Conservation (phyloP, 495 filamentous ascomycete species). For the Amniculicola lignicola region DNA sequence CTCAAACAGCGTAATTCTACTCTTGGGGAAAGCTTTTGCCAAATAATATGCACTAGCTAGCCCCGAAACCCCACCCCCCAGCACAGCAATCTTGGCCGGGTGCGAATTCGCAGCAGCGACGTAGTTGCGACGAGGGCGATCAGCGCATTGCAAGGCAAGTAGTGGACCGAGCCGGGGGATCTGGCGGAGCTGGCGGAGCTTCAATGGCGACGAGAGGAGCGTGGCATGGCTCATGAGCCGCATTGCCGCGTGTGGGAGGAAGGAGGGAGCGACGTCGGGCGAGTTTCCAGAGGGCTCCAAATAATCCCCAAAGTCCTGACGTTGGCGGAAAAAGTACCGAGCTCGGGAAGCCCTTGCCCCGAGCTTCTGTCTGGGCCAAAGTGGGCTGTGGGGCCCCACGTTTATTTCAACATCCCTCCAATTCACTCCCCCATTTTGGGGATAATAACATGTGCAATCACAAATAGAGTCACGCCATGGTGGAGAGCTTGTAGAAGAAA, state of each 20-base stretch:
- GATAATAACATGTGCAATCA: too few species aligned
- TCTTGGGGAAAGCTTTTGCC: slow-evolving; percentile 54
- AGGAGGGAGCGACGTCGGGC: not conserved
- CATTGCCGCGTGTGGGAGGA: slow-evolving; percentile 28
- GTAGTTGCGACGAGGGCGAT: slow-evolving; percentile 14
- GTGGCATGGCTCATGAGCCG: slow-evolving; percentile 28
- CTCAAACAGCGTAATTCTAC: slow-evolving; percentile 76
- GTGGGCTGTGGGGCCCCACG: too few species aligned
- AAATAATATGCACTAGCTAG: slow-evolving; percentile 77
- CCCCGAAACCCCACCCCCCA: slow-evolving; percentile 90
- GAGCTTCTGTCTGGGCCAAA: too few species aligned
- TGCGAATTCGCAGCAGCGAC: not conserved
- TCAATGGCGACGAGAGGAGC: slow-evolving; percentile 31
- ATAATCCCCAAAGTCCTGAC: too few species aligned
- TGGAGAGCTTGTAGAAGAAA: too few species aligned
- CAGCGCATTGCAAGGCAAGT: slow-evolving; percentile 23
- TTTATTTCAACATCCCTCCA: too few species aligned
- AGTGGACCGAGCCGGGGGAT: slow-evolving; percentile 10
- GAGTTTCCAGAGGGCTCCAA: too few species aligned
- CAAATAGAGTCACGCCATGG: too few species aligned
- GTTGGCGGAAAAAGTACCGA: not conserved
- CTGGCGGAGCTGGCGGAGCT: too few species aligned
- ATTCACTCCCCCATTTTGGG: too few species aligned
- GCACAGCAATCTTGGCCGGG: slow-evolving; percentile 59
- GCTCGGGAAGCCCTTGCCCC: slow-evolving; percentile 20